These are phyloP conservation scores for Pseudozyma flocculosa DNA, from an alignment of 1,284 basidiomycete genomes.

Conservation along the genomic window DNA sequence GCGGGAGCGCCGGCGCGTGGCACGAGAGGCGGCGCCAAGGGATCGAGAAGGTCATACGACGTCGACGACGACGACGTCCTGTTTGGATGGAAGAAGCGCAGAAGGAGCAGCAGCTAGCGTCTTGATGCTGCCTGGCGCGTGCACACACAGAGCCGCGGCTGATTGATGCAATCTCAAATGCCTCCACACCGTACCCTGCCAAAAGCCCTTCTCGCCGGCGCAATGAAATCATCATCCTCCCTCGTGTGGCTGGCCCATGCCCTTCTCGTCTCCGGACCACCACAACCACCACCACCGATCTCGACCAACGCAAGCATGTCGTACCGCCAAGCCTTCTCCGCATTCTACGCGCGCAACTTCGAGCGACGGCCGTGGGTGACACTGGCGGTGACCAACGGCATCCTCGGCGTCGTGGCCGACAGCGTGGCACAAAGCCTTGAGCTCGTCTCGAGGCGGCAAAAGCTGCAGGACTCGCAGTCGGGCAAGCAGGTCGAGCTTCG, in stretches of 20 bases:
- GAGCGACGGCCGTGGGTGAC: conserved; percentile 51
- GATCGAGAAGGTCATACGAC: no score
- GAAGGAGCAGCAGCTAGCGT: no score
- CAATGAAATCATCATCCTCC: no score
- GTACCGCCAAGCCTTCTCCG: conserved; percentile 30
- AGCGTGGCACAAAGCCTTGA: conserved; percentile 52
- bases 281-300: neutral
- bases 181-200: conserved; percentile 17
- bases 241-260: neutral
- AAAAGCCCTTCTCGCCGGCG: no score
- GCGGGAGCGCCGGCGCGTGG: no score
- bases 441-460: conserved; percentile 8
- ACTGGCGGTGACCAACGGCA: conserved; percentile 52
- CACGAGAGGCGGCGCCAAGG: no score
- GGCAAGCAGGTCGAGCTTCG: no score
- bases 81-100: no score
- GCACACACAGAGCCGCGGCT: no score
- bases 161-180: conserved; percentile 10
- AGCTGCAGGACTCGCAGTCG: neutral
- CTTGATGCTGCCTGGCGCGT: no score
- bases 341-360: conserved; percentile 53
- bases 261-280: neutral
- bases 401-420: conserved; percentile 47
- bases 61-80: no score
- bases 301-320: conserved; percentile 10